Evolutionary conservation across 768 basidiomycete genomes (phyloP).

Genomic region (Boletus patriciae): DNA sequence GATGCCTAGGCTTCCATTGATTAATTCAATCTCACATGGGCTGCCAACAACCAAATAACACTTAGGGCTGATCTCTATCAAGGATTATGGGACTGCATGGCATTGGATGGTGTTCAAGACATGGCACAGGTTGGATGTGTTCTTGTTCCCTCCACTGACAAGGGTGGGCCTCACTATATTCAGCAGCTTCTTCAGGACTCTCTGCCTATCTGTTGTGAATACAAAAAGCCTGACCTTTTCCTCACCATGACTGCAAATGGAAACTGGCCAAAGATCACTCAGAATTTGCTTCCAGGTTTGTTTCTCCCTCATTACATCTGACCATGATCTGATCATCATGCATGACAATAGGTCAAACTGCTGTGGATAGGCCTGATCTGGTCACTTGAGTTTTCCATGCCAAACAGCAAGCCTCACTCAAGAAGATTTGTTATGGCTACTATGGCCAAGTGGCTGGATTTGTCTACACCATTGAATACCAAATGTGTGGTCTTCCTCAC

Average conservation of each 20-base stretch:
- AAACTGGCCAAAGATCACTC: slow-evolving; percentile 45
- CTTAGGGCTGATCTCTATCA: slow-evolving; percentile 37
- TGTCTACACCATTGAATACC: slow-evolving; percentile 49
- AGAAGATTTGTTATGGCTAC: slow-evolving; percentile 39
- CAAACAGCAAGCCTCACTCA: slow-evolving; percentile 40
- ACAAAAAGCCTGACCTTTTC: slow-evolving; percentile 44
- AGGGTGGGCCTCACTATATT: slow-evolving; percentile 46
- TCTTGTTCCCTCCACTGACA: slow-evolving; percentile 43
- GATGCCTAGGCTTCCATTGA: slow-evolving; percentile 49
- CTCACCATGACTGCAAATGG: slow-evolving; percentile 56
- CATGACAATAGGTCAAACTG: slow-evolving; percentile 28
- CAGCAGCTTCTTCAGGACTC: slow-evolving; percentile 44
- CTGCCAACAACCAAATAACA: slow-evolving; percentile 33
- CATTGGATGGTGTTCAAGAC: slow-evolving; percentile 24
- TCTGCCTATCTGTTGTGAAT: slow-evolving; percentile 43
- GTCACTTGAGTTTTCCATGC: slow-evolving; percentile 45
- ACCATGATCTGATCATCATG: background rate
- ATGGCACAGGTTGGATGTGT: slow-evolving; percentile 33
- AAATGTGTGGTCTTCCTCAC: background rate
- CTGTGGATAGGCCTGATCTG: slow-evolving; percentile 48
- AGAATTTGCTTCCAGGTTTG: slow-evolving; percentile 36
- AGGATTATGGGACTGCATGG: slow-evolving; percentile 36
- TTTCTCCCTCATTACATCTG: background rate
- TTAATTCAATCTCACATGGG: slow-evolving; percentile 38
- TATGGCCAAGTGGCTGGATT: slow-evolving; percentile 44